Evolutionary conservation across 495 filamentous ascomycete genomes (phyloP).

Genomic region (Cercophora samala): DNA sequence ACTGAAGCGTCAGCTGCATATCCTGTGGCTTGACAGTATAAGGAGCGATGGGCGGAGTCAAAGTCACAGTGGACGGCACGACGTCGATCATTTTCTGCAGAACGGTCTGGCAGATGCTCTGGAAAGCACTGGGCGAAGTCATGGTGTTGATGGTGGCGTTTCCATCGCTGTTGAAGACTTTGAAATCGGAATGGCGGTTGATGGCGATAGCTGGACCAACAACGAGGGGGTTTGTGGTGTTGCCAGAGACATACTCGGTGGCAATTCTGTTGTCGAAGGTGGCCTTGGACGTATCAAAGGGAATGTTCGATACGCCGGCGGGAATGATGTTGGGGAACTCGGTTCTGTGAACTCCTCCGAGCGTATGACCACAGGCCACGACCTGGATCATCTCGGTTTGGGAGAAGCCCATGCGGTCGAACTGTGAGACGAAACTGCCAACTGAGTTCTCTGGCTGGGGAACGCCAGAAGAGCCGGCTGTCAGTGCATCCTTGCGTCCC

Average conservation of each 20-base stretch:
- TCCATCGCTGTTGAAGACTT: slow-evolving; percentile 54
- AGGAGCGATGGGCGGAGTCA: slow-evolving; percentile 53
- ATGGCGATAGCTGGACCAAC: slow-evolving; percentile 43
- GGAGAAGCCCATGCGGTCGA: slow-evolving; percentile 56
- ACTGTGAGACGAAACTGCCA: slow-evolving; percentile 51
- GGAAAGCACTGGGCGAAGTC: slow-evolving; percentile 43
- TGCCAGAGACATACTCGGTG: slow-evolving; percentile 55
- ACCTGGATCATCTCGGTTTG: slow-evolving; percentile 57
- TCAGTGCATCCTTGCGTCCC: slow-evolving; percentile 55
- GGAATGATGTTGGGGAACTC: slow-evolving; percentile 56
- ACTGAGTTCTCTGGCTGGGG: slow-evolving; percentile 57
- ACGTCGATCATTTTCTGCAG: slow-evolving; percentile 62
- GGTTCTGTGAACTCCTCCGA: slow-evolving; percentile 57
- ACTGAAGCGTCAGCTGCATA: slow-evolving; percentile 44
- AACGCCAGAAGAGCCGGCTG: slow-evolving; percentile 49
- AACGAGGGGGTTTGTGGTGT: slow-evolving; percentile 51
- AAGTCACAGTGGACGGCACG: slow-evolving; percentile 49
- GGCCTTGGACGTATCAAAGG: slow-evolving; percentile 45
- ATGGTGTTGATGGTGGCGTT: slow-evolving; percentile 55
- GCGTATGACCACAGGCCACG: slow-evolving; percentile 59
- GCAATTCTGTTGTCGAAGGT: slow-evolving; percentile 55
- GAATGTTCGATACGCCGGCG: slow-evolving; percentile 33
- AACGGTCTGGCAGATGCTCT: slow-evolving; percentile 46
- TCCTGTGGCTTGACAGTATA: slow-evolving; percentile 58
- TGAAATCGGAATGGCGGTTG: slow-evolving; percentile 52